phyloP scores from a whole-genome alignment of 116 monocot genomes.

The Cymodocea nodosa region DNA sequence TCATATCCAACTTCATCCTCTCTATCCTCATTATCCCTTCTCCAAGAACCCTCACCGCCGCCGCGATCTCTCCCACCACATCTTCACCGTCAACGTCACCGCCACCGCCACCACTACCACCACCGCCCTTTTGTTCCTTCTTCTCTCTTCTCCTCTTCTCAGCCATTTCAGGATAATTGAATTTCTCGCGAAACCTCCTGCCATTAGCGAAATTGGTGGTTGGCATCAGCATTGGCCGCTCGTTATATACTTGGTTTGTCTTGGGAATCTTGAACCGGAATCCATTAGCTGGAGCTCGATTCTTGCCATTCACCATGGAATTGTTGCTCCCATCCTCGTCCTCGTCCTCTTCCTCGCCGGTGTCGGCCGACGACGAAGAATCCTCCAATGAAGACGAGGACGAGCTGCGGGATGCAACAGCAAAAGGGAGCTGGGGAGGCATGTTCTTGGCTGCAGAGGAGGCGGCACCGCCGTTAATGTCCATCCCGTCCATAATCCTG shows the following conservation, averaged over 20 bases:
- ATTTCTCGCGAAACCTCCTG: background rate
- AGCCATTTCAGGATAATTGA: constrained; percentile 9
- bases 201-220: background rate
- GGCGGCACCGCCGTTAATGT: constrained; percentile 12
- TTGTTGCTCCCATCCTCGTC: background rate
- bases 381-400: background rate
- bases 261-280: constrained; percentile 3
- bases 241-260: background rate
- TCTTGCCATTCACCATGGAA: background rate
- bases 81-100: no score
- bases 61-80: constrained; percentile 31
- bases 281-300: background rate
- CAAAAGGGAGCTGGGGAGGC: background rate
- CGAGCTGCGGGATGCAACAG: background rate
- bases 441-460: background rate
- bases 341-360: background rate
- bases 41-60: constrained; percentile 38
- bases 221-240: background rate
- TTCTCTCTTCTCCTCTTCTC: constrained; percentile 18
- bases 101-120: no score
- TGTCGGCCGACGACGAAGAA: background rate
- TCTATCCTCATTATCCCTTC: constrained; percentile 62
- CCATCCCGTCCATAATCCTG: constrained; percentile 40
- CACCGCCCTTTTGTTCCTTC: constrained; percentile 9
- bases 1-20: constrained; percentile 71